Conservation (phyloP, 768 basidiomycete species). For the Mrakia gelida region DNA sequence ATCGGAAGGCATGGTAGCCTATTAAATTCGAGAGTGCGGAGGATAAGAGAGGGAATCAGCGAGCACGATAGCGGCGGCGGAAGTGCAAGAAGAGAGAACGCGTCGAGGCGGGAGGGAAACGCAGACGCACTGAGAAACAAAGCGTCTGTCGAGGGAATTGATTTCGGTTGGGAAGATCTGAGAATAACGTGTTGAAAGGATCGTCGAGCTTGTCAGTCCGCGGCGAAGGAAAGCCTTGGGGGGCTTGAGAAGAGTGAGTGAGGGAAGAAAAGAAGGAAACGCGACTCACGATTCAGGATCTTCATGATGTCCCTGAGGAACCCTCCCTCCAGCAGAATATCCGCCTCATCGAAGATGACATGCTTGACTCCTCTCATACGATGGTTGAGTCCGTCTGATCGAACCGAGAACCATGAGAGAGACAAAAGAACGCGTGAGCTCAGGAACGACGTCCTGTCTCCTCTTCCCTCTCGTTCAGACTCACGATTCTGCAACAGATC, state of each 20-base stretch:
- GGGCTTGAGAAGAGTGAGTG: neutral
- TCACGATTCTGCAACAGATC: slow-evolving; percentile 61
- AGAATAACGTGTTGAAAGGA: neutral
- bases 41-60: neutral
- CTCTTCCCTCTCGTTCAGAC: slow-evolving; percentile 47
- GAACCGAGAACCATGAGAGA: neutral
- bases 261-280: neutral
- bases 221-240: neutral
- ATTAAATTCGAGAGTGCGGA: neutral
- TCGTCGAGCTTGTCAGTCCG: neutral
- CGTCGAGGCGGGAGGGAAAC: slow-evolving; percentile 48
- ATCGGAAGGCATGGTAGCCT: slow-evolving; percentile 8
- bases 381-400: slow-evolving; percentile 45
- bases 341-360: slow-evolving; percentile 86
- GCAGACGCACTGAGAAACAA: slow-evolving; percentile 72
- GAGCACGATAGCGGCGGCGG: no score
- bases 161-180: slow-evolving; percentile 32
- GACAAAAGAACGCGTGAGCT: neutral
- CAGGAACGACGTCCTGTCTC: no score
- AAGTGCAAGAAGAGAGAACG: neutral
- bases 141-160: slow-evolving; percentile 77
- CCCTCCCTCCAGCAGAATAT: slow-evolving; percentile 85
- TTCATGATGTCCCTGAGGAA: slow-evolving; percentile 82
- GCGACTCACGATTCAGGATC: slow-evolving; percentile 49
- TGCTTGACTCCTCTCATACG: slow-evolving; percentile 10